Evolutionary conservation across 75 land plant genomes (phyloP), one percentile per base, ranked within the genome.

Genomic region (Isoetes taiwanensis): DNA sequence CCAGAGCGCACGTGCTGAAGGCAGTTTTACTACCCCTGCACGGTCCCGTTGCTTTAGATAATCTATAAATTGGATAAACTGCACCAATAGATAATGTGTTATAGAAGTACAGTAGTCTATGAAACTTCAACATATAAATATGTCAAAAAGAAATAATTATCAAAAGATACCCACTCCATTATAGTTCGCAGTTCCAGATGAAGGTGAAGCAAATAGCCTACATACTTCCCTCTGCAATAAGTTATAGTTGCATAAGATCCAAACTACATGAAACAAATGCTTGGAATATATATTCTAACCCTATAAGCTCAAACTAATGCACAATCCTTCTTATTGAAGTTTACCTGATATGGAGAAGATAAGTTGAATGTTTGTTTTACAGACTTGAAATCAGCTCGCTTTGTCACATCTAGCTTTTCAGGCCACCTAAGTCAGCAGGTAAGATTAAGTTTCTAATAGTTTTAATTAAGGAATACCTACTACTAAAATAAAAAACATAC

Each of bases 41-140:
- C 93, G 83, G 19, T 86, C 93, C 60, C 93, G 69, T 58, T 90
- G 93, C 72, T 76, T 90, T 74, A 90, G 59, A 69, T 90, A 90
- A 43, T 82, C 46, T 26, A 78, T 69, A 65, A 90, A 90, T 62
- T 90, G 95, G 58, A 78, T 76, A 63, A 86, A 78, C 96, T 90
- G 87, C 73, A 75, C n/a, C n/a, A n/a, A n/a, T n/a, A n/a, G n/a
- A n/a, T n/a, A n/a, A n/a, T n/a, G n/a, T n/a, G n/a, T n/a, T n/a
- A n/a, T n/a, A n/a, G n/a, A n/a, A n/a, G n/a, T n/a, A n/a, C n/a
- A n/a, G n/a, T n/a, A n/a, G n/a, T n/a, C n/a, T n/a, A n/a, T n/a
- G n/a, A n/a, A n/a, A n/a, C n/a, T n/a, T n/a, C n/a, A n/a, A n/a
- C n/a, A n/a, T n/a, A n/a, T n/a, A n/a, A n/a, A n/a, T n/a, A n/a